Conservation (phyloP, 495 filamentous ascomycete species). For the Hypoxylon crocopeplum region DNA sequence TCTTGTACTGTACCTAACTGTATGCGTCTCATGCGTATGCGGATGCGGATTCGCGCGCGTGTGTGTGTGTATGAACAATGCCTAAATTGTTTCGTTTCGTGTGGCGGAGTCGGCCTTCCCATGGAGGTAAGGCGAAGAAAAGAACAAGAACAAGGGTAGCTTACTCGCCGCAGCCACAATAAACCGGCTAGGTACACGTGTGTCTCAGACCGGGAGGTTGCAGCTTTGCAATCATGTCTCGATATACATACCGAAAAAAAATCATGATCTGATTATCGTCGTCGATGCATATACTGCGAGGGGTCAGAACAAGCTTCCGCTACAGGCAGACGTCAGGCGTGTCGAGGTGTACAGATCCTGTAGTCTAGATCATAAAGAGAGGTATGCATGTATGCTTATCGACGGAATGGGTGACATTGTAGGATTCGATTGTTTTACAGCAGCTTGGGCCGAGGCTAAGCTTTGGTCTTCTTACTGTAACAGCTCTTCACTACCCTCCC, state of each 20-base stretch:
- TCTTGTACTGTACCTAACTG: background rate
- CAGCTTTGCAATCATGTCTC: background rate
- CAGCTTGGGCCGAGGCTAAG: background rate
- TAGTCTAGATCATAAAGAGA: background rate
- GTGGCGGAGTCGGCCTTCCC: slow-evolving; percentile 2
- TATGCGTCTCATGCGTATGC: slow-evolving; percentile 7
- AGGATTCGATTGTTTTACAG: slow-evolving; percentile 31
- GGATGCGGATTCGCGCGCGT: background rate
- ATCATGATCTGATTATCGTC: slow-evolving; percentile 34
- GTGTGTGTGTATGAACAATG: too few relatives aligned
- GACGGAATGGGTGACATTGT: slow-evolving; percentile 18
- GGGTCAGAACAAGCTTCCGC: slow-evolving; percentile 6
- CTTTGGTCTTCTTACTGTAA: slow-evolving; percentile 18
- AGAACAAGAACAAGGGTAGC: too few relatives aligned
- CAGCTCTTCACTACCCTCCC: background rate
- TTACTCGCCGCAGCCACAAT: slow-evolving; percentile 3
- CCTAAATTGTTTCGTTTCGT: slow-evolving; percentile 30
- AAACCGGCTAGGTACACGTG: slow-evolving; percentile 6
- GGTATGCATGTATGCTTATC: background rate
- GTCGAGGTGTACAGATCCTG: background rate
- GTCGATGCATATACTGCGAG: slow-evolving; percentile 11
- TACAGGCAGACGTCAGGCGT: background rate
- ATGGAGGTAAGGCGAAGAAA: background rate
- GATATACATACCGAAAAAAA: background rate
- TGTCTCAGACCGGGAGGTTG: slow-evolving; percentile 1